These are phyloP conservation scores for Tulasnella sp. DNA, from an alignment of 768 basidiomycete species.

Conservation along the genomic window DNA sequence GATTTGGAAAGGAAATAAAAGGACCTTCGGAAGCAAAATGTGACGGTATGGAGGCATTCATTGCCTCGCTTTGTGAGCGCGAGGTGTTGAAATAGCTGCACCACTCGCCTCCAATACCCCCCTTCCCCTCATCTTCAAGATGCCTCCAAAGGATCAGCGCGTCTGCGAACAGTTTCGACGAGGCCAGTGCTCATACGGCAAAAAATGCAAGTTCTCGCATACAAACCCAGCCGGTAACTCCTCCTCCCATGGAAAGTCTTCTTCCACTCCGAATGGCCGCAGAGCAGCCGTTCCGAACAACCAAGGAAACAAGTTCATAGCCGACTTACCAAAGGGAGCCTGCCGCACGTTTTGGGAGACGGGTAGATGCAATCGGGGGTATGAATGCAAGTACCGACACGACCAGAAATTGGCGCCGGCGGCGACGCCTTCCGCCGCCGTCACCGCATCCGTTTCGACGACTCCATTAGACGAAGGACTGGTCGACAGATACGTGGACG, in stretches of 20 bases:
- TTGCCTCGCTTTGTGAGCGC: constrained; percentile 35
- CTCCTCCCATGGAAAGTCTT: too few relatives aligned
- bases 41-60: constrained; percentile 36
- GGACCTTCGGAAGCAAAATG: neutral
- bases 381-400: constrained; percentile 41
- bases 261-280: constrained; percentile 23
- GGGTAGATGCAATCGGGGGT: constrained; percentile 42
- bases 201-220: neutral
- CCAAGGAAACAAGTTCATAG: neutral
- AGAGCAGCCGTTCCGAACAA: neutral
- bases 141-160: constrained; percentile 11
- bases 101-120: constrained; percentile 39
- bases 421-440: neutral
- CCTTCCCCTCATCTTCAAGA: constrained; percentile 24
- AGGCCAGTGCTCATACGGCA: neutral
- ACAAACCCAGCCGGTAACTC: neutral
- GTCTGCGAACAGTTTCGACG: neutral
- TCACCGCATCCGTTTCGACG: neutral
- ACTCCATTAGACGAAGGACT: neutral
- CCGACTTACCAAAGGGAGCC: constrained; percentile 31
- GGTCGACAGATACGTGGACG: neutral
- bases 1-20: neutral
- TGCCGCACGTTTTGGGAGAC: constrained; percentile 44
- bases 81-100: constrained; percentile 38
- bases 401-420: neutral